Evolutionary conservation across 805 yeast species (phyloP).

Genomic region (Candida coquimbonensis): DNA sequence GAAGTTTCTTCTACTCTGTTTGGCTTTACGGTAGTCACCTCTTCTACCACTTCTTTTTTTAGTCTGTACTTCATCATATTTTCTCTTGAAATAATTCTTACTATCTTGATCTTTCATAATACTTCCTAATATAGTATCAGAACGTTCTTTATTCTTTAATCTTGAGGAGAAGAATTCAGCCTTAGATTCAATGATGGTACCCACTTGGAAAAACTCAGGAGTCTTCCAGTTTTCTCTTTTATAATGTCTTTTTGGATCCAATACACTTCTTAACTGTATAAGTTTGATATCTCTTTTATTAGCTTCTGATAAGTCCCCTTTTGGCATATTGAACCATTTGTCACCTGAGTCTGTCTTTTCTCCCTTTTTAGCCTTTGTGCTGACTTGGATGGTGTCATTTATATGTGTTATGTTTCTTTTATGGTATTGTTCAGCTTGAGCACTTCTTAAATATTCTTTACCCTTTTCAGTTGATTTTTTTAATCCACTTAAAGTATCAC

Average conservation of each 20-base stretch:
- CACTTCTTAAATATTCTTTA: constrained; percentile 18
- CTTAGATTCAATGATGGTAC: constrained; percentile 79
- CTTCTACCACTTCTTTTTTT: constrained; percentile 58
- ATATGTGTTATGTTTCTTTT: constrained; percentile 25
- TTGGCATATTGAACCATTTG: constrained; percentile 78
- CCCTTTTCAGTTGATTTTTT: constrained; percentile 7
- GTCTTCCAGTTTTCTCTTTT: constrained; percentile 74
- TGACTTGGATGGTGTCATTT: constrained; percentile 40
- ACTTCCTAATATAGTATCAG: constrained; percentile 74
- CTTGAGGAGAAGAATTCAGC: constrained; percentile 70
- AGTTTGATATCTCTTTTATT: constrained; percentile 72
- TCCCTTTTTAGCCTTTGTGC: constrained; percentile 7
- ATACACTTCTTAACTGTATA: constrained; percentile 78
- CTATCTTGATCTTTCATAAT: constrained; percentile 66
- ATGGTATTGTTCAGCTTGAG: constrained; percentile 7
- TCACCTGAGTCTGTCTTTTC: constrained; percentile 35
- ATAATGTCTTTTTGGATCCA: constrained; percentile 94
- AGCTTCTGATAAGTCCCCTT: constrained; percentile 63
- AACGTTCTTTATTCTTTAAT: constrained; percentile 63
- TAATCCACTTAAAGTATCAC: constrained; percentile 7
- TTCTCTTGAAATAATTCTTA: constrained; percentile 74
- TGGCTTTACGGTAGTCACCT: constrained; percentile 55
- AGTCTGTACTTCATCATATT: constrained; percentile 72
- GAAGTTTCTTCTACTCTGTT: constrained; percentile 50
- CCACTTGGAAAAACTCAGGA: constrained; percentile 80